Percentiles rank a stretch among this genome's conserved stretches.
These are phyloP conservation scores for Physcomitrellopsis africana DNA, from an alignment of 225 moss, liverwort and hornwort genomes.

Conservation along the genomic window DNA sequence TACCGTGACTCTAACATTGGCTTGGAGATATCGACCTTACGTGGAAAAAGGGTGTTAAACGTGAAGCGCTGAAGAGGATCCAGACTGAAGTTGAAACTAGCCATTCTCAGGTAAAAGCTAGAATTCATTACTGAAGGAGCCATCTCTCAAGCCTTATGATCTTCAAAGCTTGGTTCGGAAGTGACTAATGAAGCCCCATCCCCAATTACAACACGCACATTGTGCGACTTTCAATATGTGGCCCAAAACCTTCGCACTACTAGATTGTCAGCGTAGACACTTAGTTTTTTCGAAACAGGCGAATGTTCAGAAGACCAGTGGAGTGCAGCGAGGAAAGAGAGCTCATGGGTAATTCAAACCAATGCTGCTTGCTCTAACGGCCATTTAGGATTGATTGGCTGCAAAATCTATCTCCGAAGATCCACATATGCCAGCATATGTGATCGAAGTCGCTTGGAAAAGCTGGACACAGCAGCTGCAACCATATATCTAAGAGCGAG, in stretches of 20 bases:
- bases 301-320: neutral
- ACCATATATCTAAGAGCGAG: constrained; percentile 2
- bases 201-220: constrained; percentile 22
- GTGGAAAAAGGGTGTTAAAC: constrained; percentile 36
- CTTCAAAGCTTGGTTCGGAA: constrained; percentile 13
- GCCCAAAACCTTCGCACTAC: neutral
- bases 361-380: neutral
- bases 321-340: neutral
- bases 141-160: constrained; percentile 33
- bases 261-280: neutral
- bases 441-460: neutral
- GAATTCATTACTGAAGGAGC: constrained; percentile 40
- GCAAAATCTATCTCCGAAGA: constrained; percentile 13
- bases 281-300: neutral
- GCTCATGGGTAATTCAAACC: neutral
- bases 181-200: neutral
- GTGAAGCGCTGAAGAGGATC: constrained; percentile 55
- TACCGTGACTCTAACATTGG: constrained; percentile 45
- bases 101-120: constrained; percentile 45
- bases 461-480: constrained; percentile 4
- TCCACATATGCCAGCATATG: constrained; percentile 1
- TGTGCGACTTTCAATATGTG: constrained; percentile 10
- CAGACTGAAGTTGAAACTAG: constrained; percentile 55
- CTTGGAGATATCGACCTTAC: constrained; percentile 17
- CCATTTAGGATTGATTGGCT: neutral